Evolutionary conservation across 2,329 filamentous ascomycete species (phyloP).

Genomic region (Fusarium albosuccineum): DNA sequence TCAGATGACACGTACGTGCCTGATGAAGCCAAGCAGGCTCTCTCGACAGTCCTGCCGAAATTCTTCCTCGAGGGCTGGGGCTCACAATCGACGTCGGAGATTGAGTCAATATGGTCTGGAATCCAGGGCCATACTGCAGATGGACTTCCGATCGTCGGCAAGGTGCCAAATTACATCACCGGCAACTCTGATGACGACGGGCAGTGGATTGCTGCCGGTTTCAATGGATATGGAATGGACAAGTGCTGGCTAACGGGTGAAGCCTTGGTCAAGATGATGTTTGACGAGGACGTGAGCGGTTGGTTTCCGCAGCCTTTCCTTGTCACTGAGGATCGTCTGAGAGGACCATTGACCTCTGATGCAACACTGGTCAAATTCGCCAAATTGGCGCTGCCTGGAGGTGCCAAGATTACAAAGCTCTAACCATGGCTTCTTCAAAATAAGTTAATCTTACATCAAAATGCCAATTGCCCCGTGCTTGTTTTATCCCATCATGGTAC

Average conservation of each 20-base stretch:
- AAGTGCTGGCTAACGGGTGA: constrained; percentile 63
- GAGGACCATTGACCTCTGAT: not conserved
- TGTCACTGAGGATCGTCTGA: constrained; percentile 19
- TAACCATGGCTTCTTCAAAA: no score
- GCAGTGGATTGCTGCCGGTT: constrained; percentile 64
- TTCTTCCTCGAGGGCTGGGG: constrained; percentile 49
- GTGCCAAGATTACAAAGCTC: no score
- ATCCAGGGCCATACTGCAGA: constrained; percentile 61
- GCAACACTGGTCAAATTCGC: not conserved
- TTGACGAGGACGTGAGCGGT: constrained; percentile 38
- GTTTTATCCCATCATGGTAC: constrained; percentile 32
- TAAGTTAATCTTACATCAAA: no score
- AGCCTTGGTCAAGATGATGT: constrained; percentile 49
- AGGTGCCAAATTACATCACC: constrained; percentile 50
- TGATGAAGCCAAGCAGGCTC: constrained; percentile 48
- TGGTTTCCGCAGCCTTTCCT: constrained; percentile 38
- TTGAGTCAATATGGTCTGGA: constrained; percentile 59
- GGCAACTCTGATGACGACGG: constrained; percentile 23
- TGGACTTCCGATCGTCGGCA: constrained; percentile 61
- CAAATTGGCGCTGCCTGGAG: not conserved
- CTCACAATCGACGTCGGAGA: constrained; percentile 42
- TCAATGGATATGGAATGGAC: constrained; percentile 64
- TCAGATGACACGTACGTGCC: constrained; percentile 59
- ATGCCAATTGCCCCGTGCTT: not conserved
- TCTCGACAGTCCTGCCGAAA: constrained; percentile 54